Base-by-base conservation (phyloP, 2,329 filamentous ascomycete genomes). In the Metarhizium robertsii region DNA sequence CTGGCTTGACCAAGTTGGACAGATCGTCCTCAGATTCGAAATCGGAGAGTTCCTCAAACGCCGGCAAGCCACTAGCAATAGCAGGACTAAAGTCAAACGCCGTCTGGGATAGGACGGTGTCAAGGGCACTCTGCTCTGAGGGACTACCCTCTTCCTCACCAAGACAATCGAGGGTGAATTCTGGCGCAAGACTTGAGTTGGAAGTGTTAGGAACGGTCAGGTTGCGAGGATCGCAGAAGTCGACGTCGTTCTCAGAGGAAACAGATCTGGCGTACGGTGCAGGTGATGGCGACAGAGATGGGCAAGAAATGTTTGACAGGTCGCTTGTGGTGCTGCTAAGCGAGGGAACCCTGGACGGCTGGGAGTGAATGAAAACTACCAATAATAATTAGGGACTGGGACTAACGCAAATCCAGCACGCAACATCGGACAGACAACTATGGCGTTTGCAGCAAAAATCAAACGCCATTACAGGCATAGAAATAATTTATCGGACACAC, bases 11-110 rank as follows among this genome's bases (percentile, higher is more conserved):
- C 8, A 95, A 80, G 55, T 84, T 80, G 65, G 68, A 66, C 45
- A 95, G 90, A 68, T 94, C 90, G 79, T 95, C 90, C 65, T 96
- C 92, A 1, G 88, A 91, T 69, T 96, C 92, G 55, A 96, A 80
- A 65, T 95, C 91, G 29, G 92, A 94, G 62, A 95, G 83, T 61
- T 90, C 88, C 70, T 95, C 89, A 63, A 95, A 95, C 8, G 79
- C 77, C 30, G 88, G 86, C 34, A 94, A 79, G 29, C 81, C 81
- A 73, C 80, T 75, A 61, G 76, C 73, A 29, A 75, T 61, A n/a
- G 71, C 67, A 51, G 73, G 65, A 60, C 71, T 72, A 66, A 84
- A 83, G 58, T 81, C 78, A 61, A 86, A 81, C 29, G 71, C 59
- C 25, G 64, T 59, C 57, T 69, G 72, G 62, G 64, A 71, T 66